Percentiles rank a stretch among this genome's conserved stretches.
Evolutionary conservation across 2,329 filamentous ascomycete species (phyloP).

Genomic region (Cordyceps javanica): DNA sequence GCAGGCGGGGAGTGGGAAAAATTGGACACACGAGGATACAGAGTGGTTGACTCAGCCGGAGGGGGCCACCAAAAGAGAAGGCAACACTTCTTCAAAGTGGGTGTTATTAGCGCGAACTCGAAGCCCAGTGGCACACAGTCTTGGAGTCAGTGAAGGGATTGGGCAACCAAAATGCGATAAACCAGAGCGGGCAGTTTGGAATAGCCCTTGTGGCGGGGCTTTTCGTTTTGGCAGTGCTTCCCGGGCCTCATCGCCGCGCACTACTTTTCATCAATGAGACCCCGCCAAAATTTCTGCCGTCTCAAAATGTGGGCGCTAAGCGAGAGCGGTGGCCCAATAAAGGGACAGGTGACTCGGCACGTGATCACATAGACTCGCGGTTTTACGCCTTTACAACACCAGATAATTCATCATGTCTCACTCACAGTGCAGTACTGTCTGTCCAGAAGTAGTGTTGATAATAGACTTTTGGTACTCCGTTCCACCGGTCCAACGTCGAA

Average conservation of each 20-base stretch:
- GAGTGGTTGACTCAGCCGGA: conserved; percentile 12
- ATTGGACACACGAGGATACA: conserved; percentile 11
- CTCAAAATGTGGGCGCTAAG: conserved; percentile 34
- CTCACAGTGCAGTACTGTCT: background rate
- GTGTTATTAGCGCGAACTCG: conserved; percentile 8
- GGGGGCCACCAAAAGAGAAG: background rate
- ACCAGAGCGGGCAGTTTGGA: conserved; percentile 18
- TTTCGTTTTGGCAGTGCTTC: conserved; percentile 13
- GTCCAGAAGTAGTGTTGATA: background rate
- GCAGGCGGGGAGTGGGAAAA: conserved; percentile 13
- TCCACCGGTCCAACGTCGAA: conserved; percentile 2
- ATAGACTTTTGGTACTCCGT: conserved; percentile 9
- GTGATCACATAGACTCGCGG: conserved; percentile 9
- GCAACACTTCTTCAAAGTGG: background rate
- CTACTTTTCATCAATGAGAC: conserved; percentile 16
- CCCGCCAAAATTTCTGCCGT: conserved; percentile 35
- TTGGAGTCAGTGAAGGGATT: conserved; percentile 13
- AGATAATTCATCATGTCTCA: background rate
- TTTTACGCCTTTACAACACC: background rate
- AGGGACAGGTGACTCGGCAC: conserved; percentile 21
- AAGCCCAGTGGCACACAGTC: background rate
- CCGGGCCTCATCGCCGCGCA: background rate
- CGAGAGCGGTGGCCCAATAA: conserved; percentile 31
- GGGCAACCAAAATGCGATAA: conserved; percentile 24
- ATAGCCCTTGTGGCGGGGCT: conserved; percentile 35